Base-by-base conservation (phyloP, 495 filamentous ascomycete genomes). In the Penicillium salamii region DNA sequence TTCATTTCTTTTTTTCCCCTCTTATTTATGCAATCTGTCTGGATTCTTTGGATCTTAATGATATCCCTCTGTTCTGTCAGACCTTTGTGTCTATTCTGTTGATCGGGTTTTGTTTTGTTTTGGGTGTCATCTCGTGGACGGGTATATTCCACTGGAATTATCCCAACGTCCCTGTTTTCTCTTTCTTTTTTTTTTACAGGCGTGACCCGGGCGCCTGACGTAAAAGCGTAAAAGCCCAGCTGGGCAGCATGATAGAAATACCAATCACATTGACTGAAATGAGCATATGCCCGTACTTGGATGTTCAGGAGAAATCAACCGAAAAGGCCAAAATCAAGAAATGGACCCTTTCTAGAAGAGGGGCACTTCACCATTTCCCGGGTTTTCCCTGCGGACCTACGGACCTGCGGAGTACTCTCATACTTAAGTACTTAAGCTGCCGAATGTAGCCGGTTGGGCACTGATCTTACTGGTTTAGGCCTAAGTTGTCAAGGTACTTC, bases 31-130 rank as follows among this genome's bases (percentile, higher is more conserved):
- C 29, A 21, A 24, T 28, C 14, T 50, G 43, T 44, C 41, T 56
- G 37, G 53, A 42, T 57, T 56, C 40, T 52, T 51, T 54, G 54
- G 56, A 61, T 57, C 54, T 57, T 50, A 48, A 54, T 62, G 59
- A 60, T 61, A 63, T 60, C 60, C 60, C 57, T 63, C 57, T 61
- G 51, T 61, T 58, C 46, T 48, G 9, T n/a, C 35, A 49, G 54
- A 50, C 50, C 13, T 20, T 28, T 15, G 6, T 26, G 9, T 42
- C 24, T 21, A 28, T 18, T 32, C 33, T 49, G 36, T 32, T 33
- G 6, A 15, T 11, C 29, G 12, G 29, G 12, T 13, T 46, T 36
- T 29, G 40, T n/a, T 29, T 20, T 13, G 34, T 38, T 19, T 15
- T 21, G 14, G 18, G 17, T 19, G 21, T 39, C 46, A 29, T 17